phyloP scores from a whole-genome alignment of 1,284 basidiomycete species.

The Naganishia albida region DNA sequence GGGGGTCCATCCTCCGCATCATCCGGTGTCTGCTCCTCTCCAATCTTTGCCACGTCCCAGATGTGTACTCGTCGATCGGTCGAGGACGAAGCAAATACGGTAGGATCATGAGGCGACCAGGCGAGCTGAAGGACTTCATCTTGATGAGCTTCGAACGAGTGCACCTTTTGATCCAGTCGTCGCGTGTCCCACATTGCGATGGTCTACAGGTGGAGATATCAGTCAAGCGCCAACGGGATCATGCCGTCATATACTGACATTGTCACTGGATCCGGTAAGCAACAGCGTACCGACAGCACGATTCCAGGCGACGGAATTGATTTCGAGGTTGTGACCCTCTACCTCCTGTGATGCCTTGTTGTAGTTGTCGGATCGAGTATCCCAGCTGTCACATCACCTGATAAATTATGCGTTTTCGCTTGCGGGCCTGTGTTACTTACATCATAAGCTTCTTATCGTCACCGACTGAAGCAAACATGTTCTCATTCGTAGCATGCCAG shows the following conservation, averaged over 20 bases:
- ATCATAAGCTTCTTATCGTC: conserved; percentile 93
- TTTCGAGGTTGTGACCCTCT: conserved; percentile 86
- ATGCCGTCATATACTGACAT: conserved; percentile 59
- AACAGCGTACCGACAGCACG: conserved; percentile 81
- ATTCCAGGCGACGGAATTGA: conserved; percentile 87
- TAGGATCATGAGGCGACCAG: conserved; percentile 92
- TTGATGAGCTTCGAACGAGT: conserved; percentile 88
- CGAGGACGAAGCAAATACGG: conserved; percentile 87
- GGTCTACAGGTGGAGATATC: conserved; percentile 60
- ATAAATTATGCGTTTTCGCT: neutral
- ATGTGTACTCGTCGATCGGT: conserved; percentile 91
- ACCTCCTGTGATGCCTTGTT: conserved; percentile 70
- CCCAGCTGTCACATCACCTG: conserved; percentile 69
- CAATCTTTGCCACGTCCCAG: conserved; percentile 93
- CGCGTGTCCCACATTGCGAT: conserved; percentile 87
- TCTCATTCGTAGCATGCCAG: conserved; percentile 84
- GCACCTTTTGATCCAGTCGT: conserved; percentile 74
- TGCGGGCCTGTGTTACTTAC: conserved; percentile 57
- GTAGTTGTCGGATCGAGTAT: conserved; percentile 68
- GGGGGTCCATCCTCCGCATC: conserved; percentile 96
- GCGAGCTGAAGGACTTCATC: conserved; percentile 92
- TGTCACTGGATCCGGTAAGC: conserved; percentile 91
- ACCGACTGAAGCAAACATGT: conserved; percentile 92
- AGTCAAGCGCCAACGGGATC: conserved; percentile 3
- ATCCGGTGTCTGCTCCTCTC: conserved; percentile 93